Evolutionary conservation across 306 rosid genomes (phyloP), one percentile per base, ranked within the genome.

Genomic region (Canavalia ensiformis): DNA sequence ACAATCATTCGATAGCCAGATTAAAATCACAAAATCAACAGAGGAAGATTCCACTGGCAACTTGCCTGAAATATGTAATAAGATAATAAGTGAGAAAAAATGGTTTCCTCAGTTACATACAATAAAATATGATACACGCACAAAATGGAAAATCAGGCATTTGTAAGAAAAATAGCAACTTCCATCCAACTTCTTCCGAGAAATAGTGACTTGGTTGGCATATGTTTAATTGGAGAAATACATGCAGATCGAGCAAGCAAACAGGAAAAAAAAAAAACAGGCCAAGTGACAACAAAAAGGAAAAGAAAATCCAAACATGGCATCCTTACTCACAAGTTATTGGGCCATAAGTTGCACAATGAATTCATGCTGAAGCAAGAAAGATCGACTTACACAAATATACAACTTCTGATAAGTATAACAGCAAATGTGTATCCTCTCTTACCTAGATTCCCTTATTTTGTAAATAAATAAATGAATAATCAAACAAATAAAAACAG

Each of bases 1-100:
- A 82, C 85, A 83, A 49, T 88, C 94, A 84, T 39, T 64, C 50
- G 97, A 89, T 68, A 60, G 62, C 87, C 88, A 83, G 74, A 90
- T 71, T 54, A 88, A 81, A 83, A 91, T 47, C 42, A 88, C 91
- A 59, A 77, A 12, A 59, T 93, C 93, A 79, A 90, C n/a, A 30
- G 94, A 83, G 62, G 97, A 91, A 84, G 91, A 83, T 62, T 81
- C 92, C 76, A 83, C 86, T 8, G 97, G 93, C 74, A 95, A 85
- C 87, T 84, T 83, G 82, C 85, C 98, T 94, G 85, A 72, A 72
- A 68, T 25, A 72, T 74, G 54, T 72, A 78, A 81, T 7, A 78
- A 39, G 75, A 81, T 7, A 78, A 39, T 29, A 57, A 25, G 62
- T n/a, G 12, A 44, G 8, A 49, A 67, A 73, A 76, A 77, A 18